phyloP scores from a whole-genome alignment of 768 basidiomycete genomes.

The Phylloporus scabripes region DNA sequence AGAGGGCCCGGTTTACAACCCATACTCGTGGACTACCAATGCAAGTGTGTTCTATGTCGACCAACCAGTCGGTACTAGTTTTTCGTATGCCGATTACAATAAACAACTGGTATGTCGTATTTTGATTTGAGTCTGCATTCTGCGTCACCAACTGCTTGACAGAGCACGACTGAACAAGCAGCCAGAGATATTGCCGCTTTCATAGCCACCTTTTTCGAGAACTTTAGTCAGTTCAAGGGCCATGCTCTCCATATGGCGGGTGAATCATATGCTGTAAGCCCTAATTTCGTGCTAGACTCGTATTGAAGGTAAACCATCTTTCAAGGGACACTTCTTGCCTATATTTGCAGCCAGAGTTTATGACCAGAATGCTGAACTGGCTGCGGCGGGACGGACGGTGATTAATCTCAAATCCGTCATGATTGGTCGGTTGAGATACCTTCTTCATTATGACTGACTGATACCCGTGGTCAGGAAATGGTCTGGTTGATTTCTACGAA shows the following conservation, averaged over 20 bases:
- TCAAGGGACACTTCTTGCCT: constrained; percentile 48
- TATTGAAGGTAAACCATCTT: too few relatives aligned
- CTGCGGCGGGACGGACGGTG: constrained; percentile 42
- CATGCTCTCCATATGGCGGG: constrained; percentile 53
- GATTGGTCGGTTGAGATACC: constrained; percentile 34
- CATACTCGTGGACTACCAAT: constrained; percentile 53
- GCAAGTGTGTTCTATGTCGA: constrained; percentile 68
- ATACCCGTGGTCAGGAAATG: constrained; percentile 35
- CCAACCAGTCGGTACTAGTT: constrained; percentile 43
- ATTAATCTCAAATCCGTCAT: constrained; percentile 46
- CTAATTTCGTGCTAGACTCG: too few relatives aligned
- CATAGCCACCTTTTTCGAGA: constrained; percentile 63
- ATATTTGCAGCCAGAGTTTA: constrained; percentile 45
- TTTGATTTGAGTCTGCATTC: too few relatives aligned
- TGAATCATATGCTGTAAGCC: constrained; percentile 47
- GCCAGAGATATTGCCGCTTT: constrained; percentile 64
- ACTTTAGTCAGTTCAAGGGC: constrained; percentile 63
- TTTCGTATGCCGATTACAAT: constrained; percentile 37
- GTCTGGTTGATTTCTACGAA: constrained; percentile 36
- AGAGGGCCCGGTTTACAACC: constrained; percentile 31
- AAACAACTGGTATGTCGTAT: background rate
- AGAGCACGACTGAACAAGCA: constrained; percentile 50
- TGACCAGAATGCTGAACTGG: constrained; percentile 41
- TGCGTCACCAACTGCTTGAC: background rate
- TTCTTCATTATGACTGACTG: background rate